A percentile compares a stretch with the other conserved stretches of the same genome.
Conservation (phyloP, 495 filamentous ascomycete genomes). For the Parachaetomium inaequale region DNA sequence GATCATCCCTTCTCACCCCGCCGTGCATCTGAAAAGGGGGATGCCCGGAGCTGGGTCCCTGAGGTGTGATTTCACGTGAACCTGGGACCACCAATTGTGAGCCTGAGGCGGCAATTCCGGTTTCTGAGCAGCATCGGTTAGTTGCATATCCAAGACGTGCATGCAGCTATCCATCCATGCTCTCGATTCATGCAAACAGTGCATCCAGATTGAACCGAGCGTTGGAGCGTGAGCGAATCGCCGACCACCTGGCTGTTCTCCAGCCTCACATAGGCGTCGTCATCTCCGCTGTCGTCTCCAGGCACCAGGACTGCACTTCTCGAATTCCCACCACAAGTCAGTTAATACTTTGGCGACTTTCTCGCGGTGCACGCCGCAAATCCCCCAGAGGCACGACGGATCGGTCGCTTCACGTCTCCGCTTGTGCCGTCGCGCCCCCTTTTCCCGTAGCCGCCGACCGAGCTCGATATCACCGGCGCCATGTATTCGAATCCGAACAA, state of each 20-base stretch:
- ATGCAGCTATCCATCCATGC: neutral
- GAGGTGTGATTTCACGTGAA: neutral
- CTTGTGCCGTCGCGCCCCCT: neutral
- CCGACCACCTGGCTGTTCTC: slow-evolving; percentile 4
- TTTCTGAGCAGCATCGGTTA: neutral
- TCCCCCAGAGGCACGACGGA: neutral
- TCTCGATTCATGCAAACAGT: neutral
- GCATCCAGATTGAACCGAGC: neutral
- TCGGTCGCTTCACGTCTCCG: neutral
- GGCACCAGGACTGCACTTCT: slow-evolving; percentile 4
- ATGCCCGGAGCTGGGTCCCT: too few relatives aligned
- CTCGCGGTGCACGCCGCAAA: neutral
- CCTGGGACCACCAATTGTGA: neutral
- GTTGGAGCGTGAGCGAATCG: slow-evolving; percentile 9
- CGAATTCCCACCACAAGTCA: neutral
- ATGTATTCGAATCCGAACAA: slow-evolving; percentile 91
- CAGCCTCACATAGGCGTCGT: slow-evolving; percentile 22
- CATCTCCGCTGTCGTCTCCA: slow-evolving; percentile 12
- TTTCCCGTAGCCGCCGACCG: slow-evolving; percentile 10
- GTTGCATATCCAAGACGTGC: neutral
- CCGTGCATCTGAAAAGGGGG: too few relatives aligned
- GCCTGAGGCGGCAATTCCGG: neutral
- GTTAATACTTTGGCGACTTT: neutral
- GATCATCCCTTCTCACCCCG: neutral
- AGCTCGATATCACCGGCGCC: slow-evolving; percentile 22